Base-by-base conservation (phyloP, 2,329 filamentous ascomycete genomes). In the Xylariales sp. region DNA sequence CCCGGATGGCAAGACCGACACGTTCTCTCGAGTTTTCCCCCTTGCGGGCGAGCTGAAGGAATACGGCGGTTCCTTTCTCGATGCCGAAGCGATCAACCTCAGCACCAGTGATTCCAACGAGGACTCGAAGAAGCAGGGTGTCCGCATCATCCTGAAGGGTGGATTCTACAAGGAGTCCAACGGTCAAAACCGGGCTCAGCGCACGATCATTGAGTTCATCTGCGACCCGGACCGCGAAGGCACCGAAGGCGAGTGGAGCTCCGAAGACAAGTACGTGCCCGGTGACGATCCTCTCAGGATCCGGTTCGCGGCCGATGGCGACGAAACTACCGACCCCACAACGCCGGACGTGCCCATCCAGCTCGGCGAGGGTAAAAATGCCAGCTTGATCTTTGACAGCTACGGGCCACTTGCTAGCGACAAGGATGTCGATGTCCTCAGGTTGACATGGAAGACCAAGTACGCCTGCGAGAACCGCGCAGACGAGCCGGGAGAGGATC, bases 361-460 rank as follows among this genome's bases (percentile, higher is more conserved):
- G 35, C 61, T 68, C 42, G 74, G 76, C 43, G 62, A 74, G 4
- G 65, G 50, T 14, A 48, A 51, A 7, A 47, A 70, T 34, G 73
- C 78, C 10, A 85, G 85, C 45, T 68, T 97, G 43, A 69, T 83
- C 42, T 95, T 89, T 64, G 72, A 87, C 42, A 80, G 83, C 52
- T 96, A 93, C 61, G 76, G 73, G 29, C 52, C 56, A 3, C 72
- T 79, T 37, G 72, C 73, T 15, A 76, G 74, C 38, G 69, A 80
- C 25, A 67, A 67, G 6, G 66, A 73, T 18, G 61, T 70, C 2
- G 76, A 79, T 42, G 76, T 88, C 10, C 63, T 97, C 46, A 78
- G 81, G 38, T 60, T 97, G 54, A 82, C 85, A 24, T 98, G 91
- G 91, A 70, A 76, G 56, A 96, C 91, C 12, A 88, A 91, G 61